Evolutionary conservation across 2,329 filamentous ascomycete species (phyloP), one percentile per base, ranked within the genome.

Genomic region (Verticillium longisporum): DNA sequence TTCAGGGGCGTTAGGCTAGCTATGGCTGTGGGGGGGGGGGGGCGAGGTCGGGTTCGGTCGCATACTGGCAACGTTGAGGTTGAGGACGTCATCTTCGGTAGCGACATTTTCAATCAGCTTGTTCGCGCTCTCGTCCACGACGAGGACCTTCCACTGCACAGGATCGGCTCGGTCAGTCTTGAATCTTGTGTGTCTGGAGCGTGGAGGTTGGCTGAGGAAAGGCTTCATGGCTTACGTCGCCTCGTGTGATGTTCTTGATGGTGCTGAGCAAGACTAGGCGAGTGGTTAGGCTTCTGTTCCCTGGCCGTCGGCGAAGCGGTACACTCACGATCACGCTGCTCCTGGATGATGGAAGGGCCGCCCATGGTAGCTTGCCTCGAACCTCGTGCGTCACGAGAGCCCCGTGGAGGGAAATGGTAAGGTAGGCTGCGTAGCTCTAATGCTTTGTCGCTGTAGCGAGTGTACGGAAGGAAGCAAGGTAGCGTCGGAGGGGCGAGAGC

Each of bases 11-110:
- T 65, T 56, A 64, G 60, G 58, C 56, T 56, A 67, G 45, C 45
- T 50, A 18, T 26, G 55, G 57, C 10, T 55, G 33, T 55, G 15
- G 55, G 54, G 33, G 58, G 18, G 55, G 15, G 41, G 45, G 13
- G 41, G 54, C 37, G 37, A 50, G n/a, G 60, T 36, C 34, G 60
- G 54, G 57, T 26, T 26, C 26, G 26, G 26, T 36, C 56, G 73
- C 88, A 73, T 83, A 97, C 93, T 97, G 67, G 93, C 94, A 75
- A 99, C 91, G 74, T 97, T 97, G 77, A 92, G 87, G 73, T 96
- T 96, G 77, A 99, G 88, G 67, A 99, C 96, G 71, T 97, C 92
- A 85, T 99, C 94, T 80, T 97, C 90, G 70, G 92, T 94, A 73
- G 94, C 86, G 56, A 91, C 90, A 80, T 94, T 96, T 77, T 96